Conservation (phyloP, 106 monocot genomes). For the Allium sativum region DNA sequence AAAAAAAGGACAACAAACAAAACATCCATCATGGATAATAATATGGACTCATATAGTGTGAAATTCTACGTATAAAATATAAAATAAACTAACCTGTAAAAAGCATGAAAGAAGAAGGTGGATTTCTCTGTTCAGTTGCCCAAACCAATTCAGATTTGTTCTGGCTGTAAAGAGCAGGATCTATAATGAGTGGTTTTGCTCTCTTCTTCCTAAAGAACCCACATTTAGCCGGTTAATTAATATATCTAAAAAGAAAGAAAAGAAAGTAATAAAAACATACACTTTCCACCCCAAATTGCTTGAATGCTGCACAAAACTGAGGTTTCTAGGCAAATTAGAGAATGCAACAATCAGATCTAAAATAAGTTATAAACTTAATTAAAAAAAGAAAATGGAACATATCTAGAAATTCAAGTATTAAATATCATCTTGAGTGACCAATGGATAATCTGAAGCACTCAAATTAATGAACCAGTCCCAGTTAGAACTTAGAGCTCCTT, state of each 20-base stretch:
- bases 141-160: conserved; percentile 83
- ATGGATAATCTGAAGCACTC: conserved; percentile 84
- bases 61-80: too few species aligned
- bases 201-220: conserved; percentile 56
- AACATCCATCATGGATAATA: too few species aligned
- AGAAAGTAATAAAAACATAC: conserved; percentile 51
- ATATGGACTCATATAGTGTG: too few species aligned
- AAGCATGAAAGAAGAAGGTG: conserved; percentile 86
- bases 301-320: conserved; percentile 71
- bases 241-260: neutral
- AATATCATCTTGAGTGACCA: conserved; percentile 94
- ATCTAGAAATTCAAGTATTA: conserved; percentile 31
- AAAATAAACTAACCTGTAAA: conserved; percentile 81
- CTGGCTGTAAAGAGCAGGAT: conserved; percentile 45
- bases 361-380: neutral
- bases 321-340: conserved; percentile 65
- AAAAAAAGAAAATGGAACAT: neutral
- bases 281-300: conserved; percentile 84
- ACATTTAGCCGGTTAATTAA: neutral
- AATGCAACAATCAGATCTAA: conserved; percentile 89
- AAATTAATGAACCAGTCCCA: conserved; percentile 99
- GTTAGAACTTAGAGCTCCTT: conserved; percentile 33
- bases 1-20: too few species aligned
- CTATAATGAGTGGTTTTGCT: conserved; percentile 64
- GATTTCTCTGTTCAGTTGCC: conserved; percentile 35